Base-by-base conservation (phyloP, 225 moss, liverwort and hornwort species). In the Bryoerythrophyllum caledonicum region DNA sequence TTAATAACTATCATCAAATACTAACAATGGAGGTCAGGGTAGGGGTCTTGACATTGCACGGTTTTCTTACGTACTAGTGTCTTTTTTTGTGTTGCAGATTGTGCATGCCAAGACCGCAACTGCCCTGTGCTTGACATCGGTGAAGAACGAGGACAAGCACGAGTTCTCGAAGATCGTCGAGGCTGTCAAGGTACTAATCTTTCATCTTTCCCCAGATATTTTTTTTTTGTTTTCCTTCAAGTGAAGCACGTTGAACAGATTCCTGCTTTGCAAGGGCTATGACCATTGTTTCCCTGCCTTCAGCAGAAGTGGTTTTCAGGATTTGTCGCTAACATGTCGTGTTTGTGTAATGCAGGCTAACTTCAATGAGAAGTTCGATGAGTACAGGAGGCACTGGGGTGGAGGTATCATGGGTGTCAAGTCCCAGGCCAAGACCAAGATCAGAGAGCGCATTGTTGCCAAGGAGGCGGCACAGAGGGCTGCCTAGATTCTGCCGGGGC, bases 391-490 rank as follows among this genome's bases (percentile, higher is more conserved):
- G 78, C 91, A 93, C 58, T 91, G 91, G 93, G 91, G 91, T 52
- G 93, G 93, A 49, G 91, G 91, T 28, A 90, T 93, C 64, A 93
- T 93, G 93, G 93, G 93, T 14, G 93, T 93, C 15, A 93, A 93
- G 74, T 93, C 93, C 27, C 91, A 93, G 68, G 93, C 91, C 6
- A 91, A 93, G 78, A 89, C 83, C 5, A 93, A 91, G 82, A 82
- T 82, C 13, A 91, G 73, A 70, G 93, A 93, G 23, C 84, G 89
- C 34, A 30, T 90, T 54, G 10, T 90, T 70, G 93, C 93, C 19
- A 93, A 91, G 77, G 91, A 93, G 76, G 91, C 93, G 21, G 90
- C 93, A 23, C 91, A 93, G 75, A 81, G 93, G 51, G 79, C 87
- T 54, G 61, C 63, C 1, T 95, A 95, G 86, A 65, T 66, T 70